Evolutionary conservation across 441 rosid species (phyloP), one percentile per base, ranked within the genome.

Genomic region (Adansonia gregorii): DNA sequence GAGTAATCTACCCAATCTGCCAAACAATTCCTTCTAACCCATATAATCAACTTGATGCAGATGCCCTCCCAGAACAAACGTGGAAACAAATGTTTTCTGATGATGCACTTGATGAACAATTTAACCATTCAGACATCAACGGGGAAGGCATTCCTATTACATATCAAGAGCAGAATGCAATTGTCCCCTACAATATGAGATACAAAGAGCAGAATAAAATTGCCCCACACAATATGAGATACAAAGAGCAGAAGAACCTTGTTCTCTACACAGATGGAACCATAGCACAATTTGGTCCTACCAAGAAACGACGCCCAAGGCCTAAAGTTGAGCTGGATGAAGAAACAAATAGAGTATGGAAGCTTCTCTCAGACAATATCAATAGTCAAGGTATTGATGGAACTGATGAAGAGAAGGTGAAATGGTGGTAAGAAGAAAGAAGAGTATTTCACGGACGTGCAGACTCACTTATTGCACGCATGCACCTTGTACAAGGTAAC

Each of bases 401-500:
- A 77, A 85, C 90, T 43, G 80, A 87, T 7, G 88, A 88, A 79
- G 82, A 86, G 77, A 87, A 85, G 73, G 82, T 81, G 6, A 89
- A 85, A 81, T 88, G 87, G 89, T 90, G 94, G 92, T 86, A 87
- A 60, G 85, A 90, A 58, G 94, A 90, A 72, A 83, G 94, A 22
- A 81, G 74, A 75, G 87, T 90, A 55, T 88, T 90, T 74, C 81
- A 67, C 63, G 94, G 94, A 54, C 84, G 94, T 45, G 87, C 89
- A 19, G 87, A 89, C 78, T 86, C 92, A 2, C 89, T 90, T 64
- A 89, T 90, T 59, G 90, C 91, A 15, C 84, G 94, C 24, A 90
- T 90, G 94, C 94, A 88, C 82, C 92, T 90, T 78, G 89, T 90
- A 45, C 94, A 90, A 88, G 94, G 94, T 90, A 78, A 39, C 35